Base-by-base conservation (phyloP, 2,329 filamentous ascomycete genomes). In the Diatrype stigma region DNA sequence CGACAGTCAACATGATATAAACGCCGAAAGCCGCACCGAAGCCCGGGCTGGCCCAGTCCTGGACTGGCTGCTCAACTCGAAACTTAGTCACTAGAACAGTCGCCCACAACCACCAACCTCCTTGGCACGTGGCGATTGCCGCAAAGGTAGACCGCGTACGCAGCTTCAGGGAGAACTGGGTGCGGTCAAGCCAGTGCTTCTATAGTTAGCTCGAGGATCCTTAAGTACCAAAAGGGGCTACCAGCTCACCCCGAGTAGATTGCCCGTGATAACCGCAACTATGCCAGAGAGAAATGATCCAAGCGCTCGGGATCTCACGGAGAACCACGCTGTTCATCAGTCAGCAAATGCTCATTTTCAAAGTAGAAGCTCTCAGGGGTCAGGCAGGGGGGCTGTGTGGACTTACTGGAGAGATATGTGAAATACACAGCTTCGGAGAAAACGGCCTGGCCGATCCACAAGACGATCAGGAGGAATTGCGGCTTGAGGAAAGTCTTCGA, bases 391-490 rank as follows among this genome's bases (percentile, higher is more conserved):
- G 5, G 19, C 5, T 7, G 22, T 14, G 3, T 5, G 2, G 22
- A 65, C 69, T 58, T 48, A 71, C 74, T 56, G 8, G 76, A 73
- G 7, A 85, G 70, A 52, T 85, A 90, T 0, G 86, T 89, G 64
- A 85, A 89, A 66, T 85, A 87, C 0, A 90, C 85, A 0, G 87
- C 82, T 63, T 90, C 86, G 0, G 84, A 71, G 61, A 86, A 90
- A 0, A 88, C 86, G 0, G 83, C 83, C 56, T 89, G 84, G 1
- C 83, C 83, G 37, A 90, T 89, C 56, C 87, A 81, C 0, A 85
- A 75, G 3, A 89, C 66, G 1, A 89, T 74, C 1, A 89, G 70
- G 1, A 90, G 67, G 51, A 87, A 89, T 28, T 78, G 77, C 42
- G 75, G 80, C 2, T 72, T 80, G 28, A 84, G 68, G 56, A 89